A percentile compares a stretch with the other conserved stretches of the same genome.
These are phyloP conservation scores for Penicillium roqueforti DNA, from an alignment of 495 filamentous ascomycete species.

Conservation along the genomic window DNA sequence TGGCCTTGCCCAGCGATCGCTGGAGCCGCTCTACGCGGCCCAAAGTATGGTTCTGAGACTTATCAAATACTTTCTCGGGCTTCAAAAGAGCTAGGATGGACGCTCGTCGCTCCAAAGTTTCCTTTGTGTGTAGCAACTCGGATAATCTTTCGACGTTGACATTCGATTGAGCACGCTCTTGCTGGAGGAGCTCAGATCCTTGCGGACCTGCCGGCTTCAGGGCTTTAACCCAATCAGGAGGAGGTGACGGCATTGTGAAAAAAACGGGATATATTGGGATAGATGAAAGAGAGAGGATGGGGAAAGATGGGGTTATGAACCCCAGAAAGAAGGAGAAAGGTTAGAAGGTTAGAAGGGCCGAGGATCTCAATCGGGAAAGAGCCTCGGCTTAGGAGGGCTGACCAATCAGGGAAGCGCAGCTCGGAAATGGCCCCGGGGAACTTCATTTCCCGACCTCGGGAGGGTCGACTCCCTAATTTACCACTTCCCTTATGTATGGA, in stretches of 20 bases:
- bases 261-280: neutral
- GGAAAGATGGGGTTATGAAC: slow-evolving; percentile 19
- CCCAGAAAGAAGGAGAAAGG: neutral
- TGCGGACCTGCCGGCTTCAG: slow-evolving; percentile 59
- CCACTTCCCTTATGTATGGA: too few relatives aligned
- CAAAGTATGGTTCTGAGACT: slow-evolving; percentile 62
- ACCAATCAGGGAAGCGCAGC: neutral
- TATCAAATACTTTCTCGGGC: slow-evolving; percentile 62
- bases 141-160: slow-evolving; percentile 55
- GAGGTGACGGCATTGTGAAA: slow-evolving; percentile 35
- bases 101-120: slow-evolving; percentile 50
- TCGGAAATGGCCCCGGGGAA: neutral
- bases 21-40: slow-evolving; percentile 62
- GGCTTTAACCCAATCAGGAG: slow-evolving; percentile 60
- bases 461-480: too few relatives aligned
- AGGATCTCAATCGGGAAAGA: slow-evolving; percentile 5
- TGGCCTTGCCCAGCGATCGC: slow-evolving; percentile 57
- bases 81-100: slow-evolving; percentile 52
- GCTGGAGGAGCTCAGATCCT: slow-evolving; percentile 53
- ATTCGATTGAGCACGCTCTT: slow-evolving; percentile 58
- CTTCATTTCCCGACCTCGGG: neutral
- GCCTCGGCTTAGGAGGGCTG: neutral
- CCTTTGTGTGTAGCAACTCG: slow-evolving; percentile 57
- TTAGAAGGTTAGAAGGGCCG: neutral
- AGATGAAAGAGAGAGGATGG: neutral